Evolutionary conservation across 1,284 basidiomycete species (phyloP), one percentile per base, ranked within the genome.

Genomic region (Ceratobasidium sp.): DNA sequence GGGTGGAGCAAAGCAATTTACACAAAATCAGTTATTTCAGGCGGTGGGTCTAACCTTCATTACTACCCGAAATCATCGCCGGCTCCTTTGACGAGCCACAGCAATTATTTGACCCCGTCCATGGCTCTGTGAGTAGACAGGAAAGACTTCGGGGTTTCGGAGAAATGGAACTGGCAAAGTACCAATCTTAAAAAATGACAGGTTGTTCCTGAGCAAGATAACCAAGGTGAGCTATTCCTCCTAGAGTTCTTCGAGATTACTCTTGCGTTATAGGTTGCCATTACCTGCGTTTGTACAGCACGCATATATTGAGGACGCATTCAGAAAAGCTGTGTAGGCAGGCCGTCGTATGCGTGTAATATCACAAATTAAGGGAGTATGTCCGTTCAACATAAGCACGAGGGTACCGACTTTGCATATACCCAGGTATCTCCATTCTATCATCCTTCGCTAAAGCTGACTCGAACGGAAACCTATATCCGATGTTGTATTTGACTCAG

Each of bases 271-370:
- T 40, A 2, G 20, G 39, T 20, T 39, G 7, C 1, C 5, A 18
- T 13, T 33, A 40, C 28, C 9, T 15, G 61, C 23, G 5, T 2
- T 40, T n/a, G 13, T 64, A 42, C 13, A 63, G 15, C 4, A 23
- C 61, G 61, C 61, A 64, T 64, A 64, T 64, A 64, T 20, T 44
- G 61, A 39, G 61, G 15, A 51, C n/a, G 3, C 49, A 51, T 20
- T 13, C 13, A 20, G 9, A 20, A 15, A 15, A 20, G n/a, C 49
- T 51, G 49, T 51, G 13, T 15, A 20, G n/a, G 15, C 49, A 20
- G n/a, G 49, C n/a, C 49, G n/a, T 20, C 49, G 6, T 12, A 4
- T 15, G 10, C 1, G 49, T 15, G 49, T 51, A n/a, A 15, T 51
- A 1, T 33, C 20, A 33, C 10, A 20, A 9, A 61, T 1, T 33